Percentiles rank a stretch among this genome's conserved stretches.
Conservation (phyloP, 2,329 filamentous ascomycete genomes). For the Beauveria rudraprayagi region DNA sequence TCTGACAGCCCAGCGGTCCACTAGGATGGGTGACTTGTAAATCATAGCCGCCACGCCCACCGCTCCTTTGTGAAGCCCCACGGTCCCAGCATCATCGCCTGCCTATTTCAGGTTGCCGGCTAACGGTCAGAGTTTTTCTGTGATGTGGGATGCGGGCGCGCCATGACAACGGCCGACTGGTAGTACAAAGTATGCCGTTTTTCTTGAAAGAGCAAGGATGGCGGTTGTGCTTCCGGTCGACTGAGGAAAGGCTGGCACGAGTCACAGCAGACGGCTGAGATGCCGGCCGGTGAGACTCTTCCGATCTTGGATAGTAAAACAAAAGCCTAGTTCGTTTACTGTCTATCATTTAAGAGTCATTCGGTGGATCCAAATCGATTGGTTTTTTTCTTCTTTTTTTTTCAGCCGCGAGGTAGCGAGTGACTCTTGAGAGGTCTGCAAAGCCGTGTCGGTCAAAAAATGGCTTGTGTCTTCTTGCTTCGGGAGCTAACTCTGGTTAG, state of each 20-base stretch:
- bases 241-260: background rate
- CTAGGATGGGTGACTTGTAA: too few species aligned
- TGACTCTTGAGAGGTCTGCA: background rate
- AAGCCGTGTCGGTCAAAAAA: background rate
- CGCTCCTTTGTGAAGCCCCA: conserved; percentile 1
- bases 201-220: background rate
- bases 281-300: too few species aligned
- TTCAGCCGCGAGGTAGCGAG: background rate
- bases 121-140: background rate
- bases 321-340: background rate
- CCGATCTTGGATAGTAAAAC: too few species aligned
- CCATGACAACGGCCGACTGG: background rate
- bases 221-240: too few species aligned
- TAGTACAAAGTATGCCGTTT: background rate
- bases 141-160: background rate
- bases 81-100: background rate
- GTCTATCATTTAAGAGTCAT: background rate
- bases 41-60: background rate
- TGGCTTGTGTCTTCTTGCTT: background rate
- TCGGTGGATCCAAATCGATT: background rate
- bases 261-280: background rate
- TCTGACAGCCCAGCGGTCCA: background rate
- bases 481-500: background rate
- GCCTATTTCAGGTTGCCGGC: conserved; percentile 1
- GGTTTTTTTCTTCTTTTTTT: background rate